phyloP scores from a whole-genome alignment of 1,139 yeast genomes.

The Geotrichum cucujoidarum region DNA sequence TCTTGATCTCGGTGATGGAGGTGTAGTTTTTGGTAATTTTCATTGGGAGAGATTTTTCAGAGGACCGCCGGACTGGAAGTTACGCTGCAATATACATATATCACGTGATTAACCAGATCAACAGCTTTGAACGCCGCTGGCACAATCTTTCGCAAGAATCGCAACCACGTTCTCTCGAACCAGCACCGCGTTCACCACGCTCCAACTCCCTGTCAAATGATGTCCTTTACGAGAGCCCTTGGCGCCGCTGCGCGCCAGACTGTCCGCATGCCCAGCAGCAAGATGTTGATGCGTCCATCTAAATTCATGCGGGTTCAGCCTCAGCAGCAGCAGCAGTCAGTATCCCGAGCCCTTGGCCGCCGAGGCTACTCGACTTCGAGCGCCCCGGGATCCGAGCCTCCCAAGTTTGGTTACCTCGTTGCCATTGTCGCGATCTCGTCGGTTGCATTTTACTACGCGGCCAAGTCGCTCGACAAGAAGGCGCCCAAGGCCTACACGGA shows the following conservation, averaged over 20 bases:
- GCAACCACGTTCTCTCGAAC: too few species aligned
- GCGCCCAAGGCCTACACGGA: slow-evolving; percentile 48
- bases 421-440: slow-evolving; percentile 36
- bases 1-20: background rate
- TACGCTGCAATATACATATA: too few species aligned
- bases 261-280: background rate
- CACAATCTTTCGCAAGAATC: too few species aligned
- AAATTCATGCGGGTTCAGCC: background rate
- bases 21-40: background rate
- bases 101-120: too few species aligned
- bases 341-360: background rate
- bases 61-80: too few species aligned
- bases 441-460: slow-evolving; percentile 50
- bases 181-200: too few species aligned
- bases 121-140: too few species aligned
- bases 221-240: background rate
- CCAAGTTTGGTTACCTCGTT: slow-evolving; percentile 35
- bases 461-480: slow-evolving; percentile 46
- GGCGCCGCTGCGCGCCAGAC: background rate
- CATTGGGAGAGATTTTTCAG: background rate
- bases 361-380: slow-evolving; percentile 5
- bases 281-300: slow-evolving; percentile 4
- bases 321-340: background rate
- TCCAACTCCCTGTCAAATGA: too few species aligned
- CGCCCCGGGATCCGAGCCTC: slow-evolving; percentile 26